Percentiles rank a stretch among this genome's conserved stretches.
Evolutionary conservation across 371 early-diverging fungal genomes (phyloP).

Genomic region (Phascolomyces articulosus): DNA sequence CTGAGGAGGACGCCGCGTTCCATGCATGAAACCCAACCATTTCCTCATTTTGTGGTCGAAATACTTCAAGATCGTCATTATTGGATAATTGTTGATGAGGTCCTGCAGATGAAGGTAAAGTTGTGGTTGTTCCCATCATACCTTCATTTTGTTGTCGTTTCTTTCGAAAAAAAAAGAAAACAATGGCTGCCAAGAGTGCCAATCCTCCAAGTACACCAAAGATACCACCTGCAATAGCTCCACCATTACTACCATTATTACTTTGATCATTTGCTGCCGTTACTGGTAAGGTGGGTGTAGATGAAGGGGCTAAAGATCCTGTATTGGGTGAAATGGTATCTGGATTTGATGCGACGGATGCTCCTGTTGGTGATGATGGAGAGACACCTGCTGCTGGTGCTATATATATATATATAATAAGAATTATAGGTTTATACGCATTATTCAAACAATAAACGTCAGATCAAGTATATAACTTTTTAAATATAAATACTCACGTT

Average conservation of each 20-base stretch:
- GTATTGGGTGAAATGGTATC: no score
- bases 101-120: background rate
- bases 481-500: background rate
- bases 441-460: no score
- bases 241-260: background rate
- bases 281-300: background rate
- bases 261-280: background rate
- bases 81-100: background rate
- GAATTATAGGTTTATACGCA: no score
- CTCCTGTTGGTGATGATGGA: background rate
- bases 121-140: no score
- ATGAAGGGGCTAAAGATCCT: background rate
- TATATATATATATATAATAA: no score
- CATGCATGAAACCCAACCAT: conserved; percentile 11
- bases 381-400: no score
- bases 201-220: background rate
- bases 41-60: background rate
- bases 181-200: conserved; percentile 1
- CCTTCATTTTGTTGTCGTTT: background rate
- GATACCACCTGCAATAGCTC: conserved; percentile 10
- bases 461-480: no score
- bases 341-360: background rate
- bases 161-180: conserved; percentile 2
- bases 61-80: background rate
- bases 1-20: conserved; percentile 9